These are phyloP conservation scores for Micractinium sp. DNA, from an alignment of 139 green algal species.

Conservation along the genomic window DNA sequence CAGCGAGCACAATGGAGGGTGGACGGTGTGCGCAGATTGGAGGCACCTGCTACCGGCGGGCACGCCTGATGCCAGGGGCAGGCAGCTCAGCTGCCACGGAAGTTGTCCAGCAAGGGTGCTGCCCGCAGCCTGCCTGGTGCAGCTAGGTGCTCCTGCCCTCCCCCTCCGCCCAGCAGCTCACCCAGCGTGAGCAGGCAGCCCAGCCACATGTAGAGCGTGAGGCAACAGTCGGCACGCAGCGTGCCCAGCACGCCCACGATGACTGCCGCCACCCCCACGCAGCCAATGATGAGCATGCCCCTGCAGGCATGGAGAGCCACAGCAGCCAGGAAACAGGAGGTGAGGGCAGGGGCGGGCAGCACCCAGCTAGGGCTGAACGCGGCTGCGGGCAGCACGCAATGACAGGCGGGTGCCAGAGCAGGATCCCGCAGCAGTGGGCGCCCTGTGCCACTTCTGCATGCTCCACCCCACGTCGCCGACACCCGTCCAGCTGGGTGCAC, in stretches of 20 bases:
- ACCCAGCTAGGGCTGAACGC: not conserved
- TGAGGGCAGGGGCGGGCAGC: not conserved
- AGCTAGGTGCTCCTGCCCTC: not conserved
- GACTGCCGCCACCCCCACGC: slow-evolving; percentile 10
- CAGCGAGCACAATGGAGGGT: too few species aligned
- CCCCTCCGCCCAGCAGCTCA: not conserved
- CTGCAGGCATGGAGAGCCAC: slow-evolving; percentile 4
- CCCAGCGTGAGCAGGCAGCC: slow-evolving; percentile 39
- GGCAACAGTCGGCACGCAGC: slow-evolving; percentile 20
- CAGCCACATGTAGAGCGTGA: slow-evolving; percentile 46
- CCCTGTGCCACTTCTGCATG: not conserved
- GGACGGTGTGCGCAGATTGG: too few species aligned
- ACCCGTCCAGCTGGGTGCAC: not conserved
- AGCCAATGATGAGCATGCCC: slow-evolving; percentile 48
- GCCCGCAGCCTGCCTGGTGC: too few species aligned
- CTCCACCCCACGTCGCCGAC: too few species aligned
- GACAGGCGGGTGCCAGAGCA: not conserved
- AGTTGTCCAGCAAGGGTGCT: too few species aligned
- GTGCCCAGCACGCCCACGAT: slow-evolving; percentile 44
- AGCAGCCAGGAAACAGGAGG: not conserved
- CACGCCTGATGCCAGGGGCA: too few species aligned
- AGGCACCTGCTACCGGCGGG: too few species aligned
- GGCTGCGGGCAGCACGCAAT: not conserved
- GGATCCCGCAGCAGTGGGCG: not conserved
- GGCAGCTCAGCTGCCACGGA: too few species aligned